phyloP scores from a whole-genome alignment of 116 monocot species.

The Zostera marina region DNA sequence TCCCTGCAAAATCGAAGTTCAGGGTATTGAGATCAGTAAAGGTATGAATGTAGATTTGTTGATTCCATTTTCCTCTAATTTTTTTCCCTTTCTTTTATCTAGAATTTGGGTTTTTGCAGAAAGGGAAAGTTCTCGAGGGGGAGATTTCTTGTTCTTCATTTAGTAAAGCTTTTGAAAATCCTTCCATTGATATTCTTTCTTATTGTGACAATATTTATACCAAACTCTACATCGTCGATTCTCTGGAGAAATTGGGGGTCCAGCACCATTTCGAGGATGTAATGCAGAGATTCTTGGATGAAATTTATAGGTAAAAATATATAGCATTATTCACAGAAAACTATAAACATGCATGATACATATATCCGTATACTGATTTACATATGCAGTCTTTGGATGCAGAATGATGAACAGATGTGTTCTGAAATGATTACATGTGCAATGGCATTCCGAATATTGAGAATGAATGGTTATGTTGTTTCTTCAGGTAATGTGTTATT shows the following conservation, averaged over 20 bases:
- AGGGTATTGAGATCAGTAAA: no score
- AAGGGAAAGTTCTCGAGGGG: no score
- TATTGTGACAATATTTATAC: conserved; percentile 12
- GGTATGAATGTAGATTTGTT: no score
- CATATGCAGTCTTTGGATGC: conserved; percentile 45
- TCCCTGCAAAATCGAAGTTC: no score
- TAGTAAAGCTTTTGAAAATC: no score
- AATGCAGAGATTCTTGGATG: conserved; percentile 53
- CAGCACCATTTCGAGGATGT: conserved; percentile 36
- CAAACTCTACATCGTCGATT: conserved; percentile 41
- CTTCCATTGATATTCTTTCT: no score
- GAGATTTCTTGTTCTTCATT: no score
- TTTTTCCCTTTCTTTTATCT: no score
- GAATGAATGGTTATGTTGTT: conserved; percentile 65
- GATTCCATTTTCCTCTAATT: no score
- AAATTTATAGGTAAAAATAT: conserved; percentile 52
- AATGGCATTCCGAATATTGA: conserved; percentile 74
- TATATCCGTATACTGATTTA: no score
- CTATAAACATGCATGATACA: no score
- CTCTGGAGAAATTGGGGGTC: conserved; percentile 57
- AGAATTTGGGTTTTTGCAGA: no score
- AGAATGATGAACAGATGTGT: conserved; percentile 56
- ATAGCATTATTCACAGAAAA: not conserved
- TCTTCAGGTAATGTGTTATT: conserved; percentile 21
- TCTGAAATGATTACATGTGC: conserved; percentile 42